Conservation (phyloP, 257 asterid genomes). For the Marsdenia floribunda region DNA sequence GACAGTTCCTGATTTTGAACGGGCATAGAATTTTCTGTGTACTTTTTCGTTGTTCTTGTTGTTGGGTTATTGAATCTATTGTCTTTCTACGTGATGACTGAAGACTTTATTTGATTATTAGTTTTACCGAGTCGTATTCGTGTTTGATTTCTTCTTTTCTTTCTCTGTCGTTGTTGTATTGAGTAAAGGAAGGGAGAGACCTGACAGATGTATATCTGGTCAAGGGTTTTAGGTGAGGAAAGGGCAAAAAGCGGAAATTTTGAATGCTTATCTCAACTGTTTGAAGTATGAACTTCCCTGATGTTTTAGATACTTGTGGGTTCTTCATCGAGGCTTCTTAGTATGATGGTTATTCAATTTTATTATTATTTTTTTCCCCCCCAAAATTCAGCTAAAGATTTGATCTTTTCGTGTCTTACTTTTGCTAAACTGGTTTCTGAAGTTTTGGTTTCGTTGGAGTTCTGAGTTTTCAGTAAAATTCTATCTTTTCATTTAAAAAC, state of each 20-base stretch:
- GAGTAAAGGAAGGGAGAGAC: slow-evolving; percentile 2
- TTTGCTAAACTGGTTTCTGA: slow-evolving; percentile 8
- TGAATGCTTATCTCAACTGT: slow-evolving; percentile 19
- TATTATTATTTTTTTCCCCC: not conserved
- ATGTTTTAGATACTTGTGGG: slow-evolving; percentile 1
- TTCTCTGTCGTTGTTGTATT: slow-evolving; percentile 13
- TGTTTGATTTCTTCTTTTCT: slow-evolving; percentile 35
- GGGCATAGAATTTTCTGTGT: slow-evolving; percentile 24
- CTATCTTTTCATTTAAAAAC: not conserved
- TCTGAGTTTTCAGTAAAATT: slow-evolving; percentile 16
- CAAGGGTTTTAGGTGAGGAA: slow-evolving; percentile 47
- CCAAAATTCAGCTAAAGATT: slow-evolving; percentile 16
- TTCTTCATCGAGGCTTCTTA: slow-evolving; percentile 14
- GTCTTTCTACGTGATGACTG: slow-evolving; percentile 27
- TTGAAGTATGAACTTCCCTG: slow-evolving; percentile 15
- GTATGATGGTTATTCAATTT: not conserved
- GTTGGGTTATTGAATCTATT: slow-evolving; percentile 20
- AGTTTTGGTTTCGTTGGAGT: slow-evolving; percentile 1
- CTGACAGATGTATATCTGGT: slow-evolving; percentile 20
- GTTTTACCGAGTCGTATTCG: slow-evolving; percentile 36
- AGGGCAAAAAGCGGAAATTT: slow-evolving; percentile 19
- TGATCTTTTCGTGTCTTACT: slow-evolving; percentile 9
- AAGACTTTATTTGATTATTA: slow-evolving; percentile 15
- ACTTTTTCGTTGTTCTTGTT: slow-evolving; percentile 13
- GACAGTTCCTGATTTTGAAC: slow-evolving; percentile 23